phyloP scores from a whole-genome alignment of 2,329 filamentous ascomycete species.

The Verticillium nonalfalfae region DNA sequence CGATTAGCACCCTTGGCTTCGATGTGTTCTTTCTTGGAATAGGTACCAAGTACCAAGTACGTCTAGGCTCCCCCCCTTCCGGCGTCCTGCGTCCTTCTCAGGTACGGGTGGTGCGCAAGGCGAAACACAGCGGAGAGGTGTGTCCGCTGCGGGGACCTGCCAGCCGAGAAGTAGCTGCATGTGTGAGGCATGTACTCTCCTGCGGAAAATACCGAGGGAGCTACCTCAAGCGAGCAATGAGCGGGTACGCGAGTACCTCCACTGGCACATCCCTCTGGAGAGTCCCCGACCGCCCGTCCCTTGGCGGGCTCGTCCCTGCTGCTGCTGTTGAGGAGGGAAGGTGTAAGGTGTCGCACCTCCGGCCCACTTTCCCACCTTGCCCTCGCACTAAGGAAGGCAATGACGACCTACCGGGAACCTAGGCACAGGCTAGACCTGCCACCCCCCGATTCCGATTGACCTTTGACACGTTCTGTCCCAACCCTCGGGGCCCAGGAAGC shows the following conservation, averaged over 20 bases:
- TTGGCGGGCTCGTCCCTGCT: background rate
- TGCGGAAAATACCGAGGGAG: background rate
- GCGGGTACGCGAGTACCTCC: background rate
- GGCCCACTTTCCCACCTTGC: background rate
- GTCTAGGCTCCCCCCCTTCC: background rate
- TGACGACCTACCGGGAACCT: background rate
- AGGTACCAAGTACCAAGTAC: too few relatives aligned
- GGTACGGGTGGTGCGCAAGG: background rate
- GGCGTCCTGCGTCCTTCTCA: background rate
- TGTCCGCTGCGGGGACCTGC: background rate
- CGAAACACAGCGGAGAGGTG: background rate
- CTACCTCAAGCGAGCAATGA: background rate
- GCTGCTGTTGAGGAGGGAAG: background rate
- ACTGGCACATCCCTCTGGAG: background rate
- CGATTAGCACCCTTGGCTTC: too few relatives aligned
- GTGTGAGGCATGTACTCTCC: background rate
- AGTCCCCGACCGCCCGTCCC: background rate
- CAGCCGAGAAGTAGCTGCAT: background rate
- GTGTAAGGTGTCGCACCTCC: background rate
- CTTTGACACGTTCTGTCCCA: background rate
- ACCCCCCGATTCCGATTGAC: background rate
- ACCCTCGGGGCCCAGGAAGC: background rate
- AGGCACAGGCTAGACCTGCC: background rate
- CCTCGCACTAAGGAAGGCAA: background rate
- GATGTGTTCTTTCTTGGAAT: too few relatives aligned